Conservation (phyloP, 352 stramenopile species). For the Pythium insidiosum region DNA sequence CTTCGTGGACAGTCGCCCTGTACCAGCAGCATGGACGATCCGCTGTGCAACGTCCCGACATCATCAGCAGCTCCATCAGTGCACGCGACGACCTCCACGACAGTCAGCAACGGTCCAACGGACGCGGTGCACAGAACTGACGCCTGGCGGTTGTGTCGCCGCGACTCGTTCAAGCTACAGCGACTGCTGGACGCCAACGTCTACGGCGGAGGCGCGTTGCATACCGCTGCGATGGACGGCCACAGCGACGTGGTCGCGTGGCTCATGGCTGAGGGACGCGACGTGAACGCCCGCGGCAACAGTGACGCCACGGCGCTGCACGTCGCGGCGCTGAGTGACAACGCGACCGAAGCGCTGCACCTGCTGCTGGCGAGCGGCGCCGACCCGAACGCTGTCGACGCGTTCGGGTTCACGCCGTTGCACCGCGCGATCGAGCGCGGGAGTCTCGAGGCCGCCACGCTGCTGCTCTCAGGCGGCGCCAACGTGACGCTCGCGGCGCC, state of each 20-base stretch:
- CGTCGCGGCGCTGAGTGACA: slow-evolving; percentile 4
- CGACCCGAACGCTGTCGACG: slow-evolving; percentile 16
- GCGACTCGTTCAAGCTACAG: slow-evolving; percentile 15
- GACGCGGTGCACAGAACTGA: no score
- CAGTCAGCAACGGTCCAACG: no score
- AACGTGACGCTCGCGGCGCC: slow-evolving; percentile 19
- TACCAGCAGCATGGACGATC: slow-evolving; percentile 25
- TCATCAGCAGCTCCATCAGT: no score
- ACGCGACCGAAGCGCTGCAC: slow-evolving; percentile 7
- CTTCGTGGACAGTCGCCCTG: slow-evolving; percentile 14
- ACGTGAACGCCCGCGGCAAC: slow-evolving; percentile 9
- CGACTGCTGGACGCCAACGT: slow-evolving; percentile 10
- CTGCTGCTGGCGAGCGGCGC: slow-evolving; percentile 18
- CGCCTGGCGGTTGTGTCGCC: slow-evolving; percentile 18
- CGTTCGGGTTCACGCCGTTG: slow-evolving; percentile 25
- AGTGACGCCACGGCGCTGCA: slow-evolving; percentile 17
- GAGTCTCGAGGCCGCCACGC: slow-evolving; percentile 17
- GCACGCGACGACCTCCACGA: no score
- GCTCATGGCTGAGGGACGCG: slow-evolving; percentile 12
- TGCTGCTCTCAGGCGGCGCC: slow-evolving; percentile 21
- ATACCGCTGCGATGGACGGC: slow-evolving; percentile 10
- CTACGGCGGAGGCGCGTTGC: slow-evolving; percentile 15
- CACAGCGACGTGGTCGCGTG: slow-evolving; percentile 11
- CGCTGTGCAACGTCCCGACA: slow-evolving; percentile 25
- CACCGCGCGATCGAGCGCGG: slow-evolving; percentile 20